phyloP scores from a whole-genome alignment of 768 basidiomycete genomes.

The Russula lepida region DNA sequence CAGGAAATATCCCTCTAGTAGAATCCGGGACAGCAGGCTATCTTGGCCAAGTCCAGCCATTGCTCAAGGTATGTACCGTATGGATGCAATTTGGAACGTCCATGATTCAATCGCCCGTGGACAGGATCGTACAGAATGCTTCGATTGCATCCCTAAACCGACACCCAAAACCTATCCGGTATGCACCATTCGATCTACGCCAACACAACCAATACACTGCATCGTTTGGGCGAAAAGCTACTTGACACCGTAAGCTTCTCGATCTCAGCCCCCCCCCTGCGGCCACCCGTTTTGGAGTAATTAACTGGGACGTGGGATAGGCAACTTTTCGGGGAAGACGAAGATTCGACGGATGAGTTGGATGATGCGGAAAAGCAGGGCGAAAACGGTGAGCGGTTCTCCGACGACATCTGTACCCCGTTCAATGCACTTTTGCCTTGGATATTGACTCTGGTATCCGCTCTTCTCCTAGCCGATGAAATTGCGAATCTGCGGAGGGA shows the following conservation, averaged over 20 bases:
- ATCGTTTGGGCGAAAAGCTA: conserved; percentile 99
- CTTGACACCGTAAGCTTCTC: conserved; percentile 66
- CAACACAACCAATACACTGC: conserved; percentile 95
- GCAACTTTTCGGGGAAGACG: conserved; percentile 91
- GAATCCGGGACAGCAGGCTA: conserved; percentile 98
- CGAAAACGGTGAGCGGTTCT: conserved; percentile 64
- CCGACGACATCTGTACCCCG: not conserved
- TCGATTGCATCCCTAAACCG: conserved; percentile 90
- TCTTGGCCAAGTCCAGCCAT: conserved; percentile 91
- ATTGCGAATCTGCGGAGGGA: conserved; percentile 86
- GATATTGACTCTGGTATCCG: not conserved
- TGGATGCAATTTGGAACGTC: not conserved
- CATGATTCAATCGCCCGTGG: not conserved
- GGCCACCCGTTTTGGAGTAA: not conserved
- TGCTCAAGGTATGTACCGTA: conserved; percentile 56
- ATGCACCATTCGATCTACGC: conserved; percentile 95
- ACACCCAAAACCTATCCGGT: conserved; percentile 94
- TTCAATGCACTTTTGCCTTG: not conserved
- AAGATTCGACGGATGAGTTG: conserved; percentile 71
- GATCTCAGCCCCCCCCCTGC: not conserved
- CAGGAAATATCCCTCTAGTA: conserved; percentile 80
- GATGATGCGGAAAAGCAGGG: conserved; percentile 90
- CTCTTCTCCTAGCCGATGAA: conserved; percentile 59
- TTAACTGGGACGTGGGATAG: conserved; percentile 32
- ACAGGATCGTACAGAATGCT: conserved; percentile 87